A percentile compares a stretch with the other conserved stretches of the same genome.
Evolutionary conservation across 768 basidiomycete genomes (phyloP).

Genomic region (Strobilomyces confusus): DNA sequence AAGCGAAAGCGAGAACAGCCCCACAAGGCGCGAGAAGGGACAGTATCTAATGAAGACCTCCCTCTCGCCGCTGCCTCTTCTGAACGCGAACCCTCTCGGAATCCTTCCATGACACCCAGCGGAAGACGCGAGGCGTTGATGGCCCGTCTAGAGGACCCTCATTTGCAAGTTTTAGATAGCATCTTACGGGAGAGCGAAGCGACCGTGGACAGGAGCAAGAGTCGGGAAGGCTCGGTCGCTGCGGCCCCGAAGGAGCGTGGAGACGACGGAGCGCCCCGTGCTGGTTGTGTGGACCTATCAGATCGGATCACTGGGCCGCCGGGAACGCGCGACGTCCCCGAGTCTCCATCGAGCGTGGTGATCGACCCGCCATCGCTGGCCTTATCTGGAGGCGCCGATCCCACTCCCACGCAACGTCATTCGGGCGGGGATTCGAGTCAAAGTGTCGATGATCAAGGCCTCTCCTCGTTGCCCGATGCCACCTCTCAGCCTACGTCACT

Average conservation of each 20-base stretch:
- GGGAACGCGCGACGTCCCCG: neutral
- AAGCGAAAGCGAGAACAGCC: constrained; percentile 14
- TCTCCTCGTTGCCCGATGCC: neutral
- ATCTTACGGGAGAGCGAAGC: constrained; percentile 32
- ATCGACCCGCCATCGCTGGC: constrained; percentile 33
- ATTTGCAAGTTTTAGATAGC: constrained; percentile 34
- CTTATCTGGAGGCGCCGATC: constrained; percentile 17
- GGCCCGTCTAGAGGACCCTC: constrained; percentile 24
- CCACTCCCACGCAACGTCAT: neutral
- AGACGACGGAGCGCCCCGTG: constrained; percentile 2
- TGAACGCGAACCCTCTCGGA: neutral
- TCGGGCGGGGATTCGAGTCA: neutral
- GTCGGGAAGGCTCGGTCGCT: constrained; percentile 9
- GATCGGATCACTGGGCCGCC: neutral
- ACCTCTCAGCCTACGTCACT: neutral
- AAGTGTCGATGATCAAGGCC: neutral
- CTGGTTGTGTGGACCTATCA: neutral
- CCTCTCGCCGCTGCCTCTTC: neutral
- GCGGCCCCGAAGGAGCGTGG: neutral
- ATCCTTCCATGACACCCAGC: neutral
- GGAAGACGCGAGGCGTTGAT: constrained; percentile 27
- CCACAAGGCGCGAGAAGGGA: neutral
- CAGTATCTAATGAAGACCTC: neutral
- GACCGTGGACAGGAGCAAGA: constrained; percentile 1
- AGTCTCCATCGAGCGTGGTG: constrained; percentile 8